Evolutionary conservation across 2,329 filamentous ascomycete genomes (phyloP).

Genomic region (Neofusicoccum laricinum): DNA sequence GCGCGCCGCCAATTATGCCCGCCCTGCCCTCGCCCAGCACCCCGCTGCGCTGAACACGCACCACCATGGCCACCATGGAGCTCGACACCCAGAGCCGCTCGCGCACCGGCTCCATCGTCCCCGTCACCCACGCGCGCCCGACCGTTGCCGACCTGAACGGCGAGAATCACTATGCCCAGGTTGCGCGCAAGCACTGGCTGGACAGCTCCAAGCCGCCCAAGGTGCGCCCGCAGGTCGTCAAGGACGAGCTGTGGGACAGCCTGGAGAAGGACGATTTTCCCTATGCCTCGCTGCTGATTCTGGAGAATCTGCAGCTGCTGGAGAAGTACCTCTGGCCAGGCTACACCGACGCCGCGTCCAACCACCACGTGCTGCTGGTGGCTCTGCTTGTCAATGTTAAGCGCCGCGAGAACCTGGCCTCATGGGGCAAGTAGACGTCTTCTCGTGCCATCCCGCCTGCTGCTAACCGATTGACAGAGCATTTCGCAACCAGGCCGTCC

Average conservation of each 20-base stretch:
- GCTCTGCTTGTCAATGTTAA: constrained; percentile 85
- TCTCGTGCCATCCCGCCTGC: too few relatives aligned
- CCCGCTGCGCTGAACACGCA: constrained; percentile 4
- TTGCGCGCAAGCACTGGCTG: constrained; percentile 85
- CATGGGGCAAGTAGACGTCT: constrained; percentile 55
- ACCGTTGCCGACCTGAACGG: constrained; percentile 68
- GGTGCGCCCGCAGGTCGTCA: constrained; percentile 77
- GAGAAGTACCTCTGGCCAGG: constrained; percentile 96
- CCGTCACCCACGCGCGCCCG: constrained; percentile 48
- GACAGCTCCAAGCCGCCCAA: constrained; percentile 61
- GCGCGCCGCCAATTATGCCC: constrained; percentile 13
- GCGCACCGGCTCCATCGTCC: constrained; percentile 23
- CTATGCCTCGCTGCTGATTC: constrained; percentile 71
- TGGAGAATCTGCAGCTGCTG: constrained; percentile 87
- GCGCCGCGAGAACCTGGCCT: constrained; percentile 77
- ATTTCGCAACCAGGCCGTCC: constrained; percentile 72
- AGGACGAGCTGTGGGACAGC: constrained; percentile 83
- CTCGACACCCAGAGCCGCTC: constrained; percentile 23
- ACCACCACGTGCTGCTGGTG: constrained; percentile 86
- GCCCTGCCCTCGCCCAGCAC: neutral
- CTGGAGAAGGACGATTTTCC: constrained; percentile 79
- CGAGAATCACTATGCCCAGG: constrained; percentile 62
- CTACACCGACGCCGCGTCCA: constrained; percentile 83
- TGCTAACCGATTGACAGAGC: constrained; percentile 34
- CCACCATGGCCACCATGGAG: constrained; percentile 24